Evolutionary conservation across 2,329 filamentous ascomycete genomes (phyloP).

Genomic region (Penicillium aurantiogriseum): DNA sequence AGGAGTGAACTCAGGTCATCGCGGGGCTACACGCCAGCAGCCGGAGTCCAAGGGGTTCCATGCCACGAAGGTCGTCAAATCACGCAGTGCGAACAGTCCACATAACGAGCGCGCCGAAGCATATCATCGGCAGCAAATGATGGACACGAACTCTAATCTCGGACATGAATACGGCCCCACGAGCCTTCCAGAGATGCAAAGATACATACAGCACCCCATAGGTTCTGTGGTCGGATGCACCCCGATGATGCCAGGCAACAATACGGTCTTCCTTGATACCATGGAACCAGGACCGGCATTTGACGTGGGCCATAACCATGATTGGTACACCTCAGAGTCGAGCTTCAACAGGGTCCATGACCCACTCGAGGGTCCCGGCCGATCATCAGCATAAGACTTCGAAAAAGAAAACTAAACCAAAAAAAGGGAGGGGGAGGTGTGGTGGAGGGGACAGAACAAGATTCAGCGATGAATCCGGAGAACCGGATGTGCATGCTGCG

Average conservation of each 20-base stretch:
- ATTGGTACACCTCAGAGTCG: conserved; percentile 18
- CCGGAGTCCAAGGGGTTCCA: conserved; percentile 45
- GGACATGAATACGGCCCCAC: background rate
- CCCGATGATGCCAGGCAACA: conserved; percentile 21
- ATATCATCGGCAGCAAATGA: conserved; percentile 11
- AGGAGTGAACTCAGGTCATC: conserved; percentile 35
- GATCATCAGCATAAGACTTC: conserved; percentile 21
- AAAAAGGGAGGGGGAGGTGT: conserved; percentile 4
- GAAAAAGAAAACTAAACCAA: background rate
- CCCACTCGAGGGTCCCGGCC: conserved; percentile 15
- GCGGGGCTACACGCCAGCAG: conserved; percentile 41
- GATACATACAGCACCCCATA: conserved; percentile 14
- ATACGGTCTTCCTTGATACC: conserved; percentile 31
- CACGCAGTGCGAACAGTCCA: conserved; percentile 24
- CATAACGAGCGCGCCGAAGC: conserved; percentile 28
- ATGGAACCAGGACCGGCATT: conserved; percentile 16
- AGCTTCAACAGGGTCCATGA: conserved; percentile 17
- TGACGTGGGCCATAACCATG: conserved; percentile 17
- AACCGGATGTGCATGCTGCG: conserved; percentile 4
- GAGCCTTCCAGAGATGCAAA: background rate
- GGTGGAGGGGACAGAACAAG: background rate
- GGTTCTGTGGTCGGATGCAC: conserved; percentile 31
- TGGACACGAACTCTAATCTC: background rate
- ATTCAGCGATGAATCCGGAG: background rate
- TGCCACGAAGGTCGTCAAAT: conserved; percentile 37